These are phyloP conservation scores for Phytophthora pluvialis DNA, from an alignment of 352 stramenopile species.

Conservation along the genomic window DNA sequence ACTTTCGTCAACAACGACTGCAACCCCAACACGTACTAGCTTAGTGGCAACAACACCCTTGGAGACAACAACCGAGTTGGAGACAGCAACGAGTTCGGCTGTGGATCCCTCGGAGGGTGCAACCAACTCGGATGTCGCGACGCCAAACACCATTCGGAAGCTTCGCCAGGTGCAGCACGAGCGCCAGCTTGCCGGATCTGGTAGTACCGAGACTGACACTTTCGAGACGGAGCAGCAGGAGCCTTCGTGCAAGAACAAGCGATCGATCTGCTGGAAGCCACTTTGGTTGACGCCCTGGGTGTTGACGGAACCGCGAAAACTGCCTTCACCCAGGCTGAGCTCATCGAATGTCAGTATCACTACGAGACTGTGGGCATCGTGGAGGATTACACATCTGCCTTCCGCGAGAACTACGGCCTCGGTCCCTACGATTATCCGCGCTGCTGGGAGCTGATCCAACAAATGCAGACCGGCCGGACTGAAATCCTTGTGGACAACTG, in stretches of 20 bases:
- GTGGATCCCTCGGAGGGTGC: neutral
- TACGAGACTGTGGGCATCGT: slow-evolving; percentile 27
- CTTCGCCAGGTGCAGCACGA: slow-evolving; percentile 2
- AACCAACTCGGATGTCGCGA: neutral
- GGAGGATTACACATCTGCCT: slow-evolving; percentile 40
- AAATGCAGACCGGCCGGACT: slow-evolving; percentile 12
- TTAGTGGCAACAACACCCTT: neutral
- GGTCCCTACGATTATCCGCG: slow-evolving; percentile 19
- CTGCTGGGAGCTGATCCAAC: slow-evolving; percentile 29
- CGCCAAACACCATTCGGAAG: neutral
- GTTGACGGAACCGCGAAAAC: slow-evolving; percentile 35
- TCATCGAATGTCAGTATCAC: slow-evolving; percentile 45
- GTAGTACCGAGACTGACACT: neutral
- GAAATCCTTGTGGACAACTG: slow-evolving; percentile 24
- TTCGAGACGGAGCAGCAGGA: slow-evolving; percentile 26
- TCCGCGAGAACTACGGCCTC: slow-evolving; percentile 36
- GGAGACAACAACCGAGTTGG: neutral
- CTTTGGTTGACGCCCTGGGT: slow-evolving; percentile 14
- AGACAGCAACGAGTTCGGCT: neutral
- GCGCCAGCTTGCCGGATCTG: neutral
- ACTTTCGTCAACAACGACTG: slow-evolving; percentile 1
- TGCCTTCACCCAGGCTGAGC: slow-evolving; percentile 36
- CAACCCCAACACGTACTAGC: neutral
- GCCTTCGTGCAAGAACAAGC: slow-evolving; percentile 27
- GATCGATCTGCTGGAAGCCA: slow-evolving; percentile 27